Base-by-base conservation (phyloP, 1,284 basidiomycete species). In the Tylopilus sp. region DNA sequence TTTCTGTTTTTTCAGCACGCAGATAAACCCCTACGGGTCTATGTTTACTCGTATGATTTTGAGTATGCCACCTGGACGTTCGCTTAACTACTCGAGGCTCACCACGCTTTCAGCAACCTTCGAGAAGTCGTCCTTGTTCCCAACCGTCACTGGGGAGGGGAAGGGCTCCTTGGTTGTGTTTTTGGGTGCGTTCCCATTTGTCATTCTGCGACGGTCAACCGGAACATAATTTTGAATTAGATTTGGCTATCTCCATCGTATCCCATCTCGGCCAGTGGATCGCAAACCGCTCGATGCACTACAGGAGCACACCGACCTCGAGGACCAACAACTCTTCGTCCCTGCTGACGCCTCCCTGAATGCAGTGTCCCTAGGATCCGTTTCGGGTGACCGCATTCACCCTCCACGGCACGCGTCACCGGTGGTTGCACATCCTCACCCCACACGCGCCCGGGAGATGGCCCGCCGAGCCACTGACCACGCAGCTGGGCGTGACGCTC, bases 41-140 rank as follows among this genome's bases (percentile, higher is more conserved):
- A 96, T 65, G 95, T 98, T 7, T 98, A 98, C 71, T 97, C 94
- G 37, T 86, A 92, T 57, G 96, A 98, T 70, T 96, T 97, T 61
- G 94, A 99, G 92, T 94, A 68, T 55, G 91, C 77, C n/a, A 42
- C 44, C 23, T 41, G 21, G 25, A 28, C 29, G 21, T 31, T 6
- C 6, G 15, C 29, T 39, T 42, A 30, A 13, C 18, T 49, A 29
- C 23, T 23, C n/a, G 25, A 39, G 6, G 29, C 57, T 64, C 28
- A 57, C 36, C 3, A 48, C 39, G 28, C 23, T 43, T 60, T 29
- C 61, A 95, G 92, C 68, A 90, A 92, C 44, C 78, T 95, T 42
- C 79, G 92, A 56, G 92, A 96, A 65, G 92, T 95, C 9, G 90
- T 96, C 19, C 70, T 96, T 26, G 90, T 97, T 37, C 94, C 94